Evolutionary conservation across 2,329 filamentous ascomycete genomes (phyloP), one percentile per base, ranked within the genome.

Genomic region (Orbilia ellipsospora): DNA sequence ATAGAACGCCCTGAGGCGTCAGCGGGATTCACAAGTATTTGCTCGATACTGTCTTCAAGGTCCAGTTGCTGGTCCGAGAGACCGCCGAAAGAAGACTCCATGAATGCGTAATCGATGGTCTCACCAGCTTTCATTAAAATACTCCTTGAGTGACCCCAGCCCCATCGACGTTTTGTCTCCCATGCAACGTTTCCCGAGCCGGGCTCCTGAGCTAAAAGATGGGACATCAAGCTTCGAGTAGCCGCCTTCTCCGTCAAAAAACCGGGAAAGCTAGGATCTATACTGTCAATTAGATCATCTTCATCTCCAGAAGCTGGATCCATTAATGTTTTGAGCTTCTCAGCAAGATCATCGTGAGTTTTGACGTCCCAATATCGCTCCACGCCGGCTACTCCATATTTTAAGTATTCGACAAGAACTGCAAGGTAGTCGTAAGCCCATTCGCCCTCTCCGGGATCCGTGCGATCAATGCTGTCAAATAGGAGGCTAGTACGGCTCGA

Each of bases 21-120:
- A 26, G 62, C 28, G 64, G 74, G 72, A 28, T 83, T 78, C 76
- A 83, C 79, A 20, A 80, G 10, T 78, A 77, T 73, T 23, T 79
- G 80, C 16, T 82, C 81, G 6, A 79, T 77, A 28, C 81, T 80
- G 28, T 83, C 80, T 42, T 80, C 81, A 48, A 85, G 78, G 1
- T 82, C 81, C 12, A 84, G 82, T 4, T 85, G 85, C n/a, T 86
- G 80, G 20, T 75, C 72, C 13, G 63, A 44, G n/a, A 75, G 48
- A 0, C 88, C 89, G 36, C 88, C 88, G 81, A 89, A 90, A 2
- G 88, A 87, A 36, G 85, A 84, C 79, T 89, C 88, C 18, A 89
- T 85, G 76, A 85, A 85, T 15, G 83, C 82, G 80, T 87, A 89
- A 50, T 86, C 86, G 54, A 90, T 83, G 1, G 84, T 85, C 75